Evolutionary conservation across 345 rosid genomes (phyloP), one percentile per base, ranked within the genome.

Genomic region (Eucalyptus virginea): DNA sequence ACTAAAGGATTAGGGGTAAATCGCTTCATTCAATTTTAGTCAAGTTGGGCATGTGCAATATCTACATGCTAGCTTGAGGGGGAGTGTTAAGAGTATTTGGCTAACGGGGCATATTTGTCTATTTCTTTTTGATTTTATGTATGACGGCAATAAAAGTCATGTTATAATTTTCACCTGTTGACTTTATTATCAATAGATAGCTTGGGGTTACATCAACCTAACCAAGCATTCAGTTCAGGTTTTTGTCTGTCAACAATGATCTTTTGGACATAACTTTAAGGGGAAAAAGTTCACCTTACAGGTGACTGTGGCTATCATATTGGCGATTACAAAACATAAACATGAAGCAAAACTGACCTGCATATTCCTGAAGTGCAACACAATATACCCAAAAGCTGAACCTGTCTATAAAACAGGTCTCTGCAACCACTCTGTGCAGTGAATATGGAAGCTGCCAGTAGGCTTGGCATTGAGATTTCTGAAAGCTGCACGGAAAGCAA

Each of bases 391-490:
- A 94, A 90, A 56, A 91, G 51, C 77, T 89, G 88, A 40, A 88
- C 72, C 86, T 92, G 89, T 67, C 91, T 88, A 47, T 34, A 90
- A 89, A 94, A 93, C 28, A 80, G 90, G 48, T 87, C 67, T 18
- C 90, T 44, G 60, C 91, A 89, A 45, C 91, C 90, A 12, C 89
- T 89, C 90, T 93, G 93, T 6, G 96, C 95, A 62, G 93, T 88
- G 89, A 94, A 94, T 83, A 94, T 19, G 65, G 96, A 92, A 51
- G 93, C 93, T 19, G 95, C 91, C 89, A 94, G 88, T 86, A 93
- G 86, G 45, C 92, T 87, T 23, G 95, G 96, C 95, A 94, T 92
- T 21, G 93, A 88, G 86, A 94, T 92, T 90, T 94, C 94, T 40
- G 96, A 90, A 87, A 93, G 91, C 94, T 91, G 93, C 88, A 89